Evolutionary conservation across 306 rosid species (phyloP).

Genomic region (Benincasa hispida): DNA sequence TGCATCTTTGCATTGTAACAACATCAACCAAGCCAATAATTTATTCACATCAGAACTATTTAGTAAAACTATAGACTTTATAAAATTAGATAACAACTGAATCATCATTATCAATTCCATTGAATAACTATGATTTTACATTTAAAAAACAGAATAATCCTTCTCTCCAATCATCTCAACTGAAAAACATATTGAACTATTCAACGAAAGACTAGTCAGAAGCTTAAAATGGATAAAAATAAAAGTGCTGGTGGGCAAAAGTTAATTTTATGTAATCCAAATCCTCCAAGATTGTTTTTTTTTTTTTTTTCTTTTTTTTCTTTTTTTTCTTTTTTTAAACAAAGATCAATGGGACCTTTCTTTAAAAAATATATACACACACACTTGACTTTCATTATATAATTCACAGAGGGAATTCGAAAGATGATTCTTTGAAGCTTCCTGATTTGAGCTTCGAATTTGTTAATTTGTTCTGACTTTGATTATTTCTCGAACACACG

Average conservation of each 20-base stretch:
- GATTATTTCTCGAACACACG: not conserved
- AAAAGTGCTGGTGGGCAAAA: no score
- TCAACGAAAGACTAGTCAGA: no score
- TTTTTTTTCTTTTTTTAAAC: no score
- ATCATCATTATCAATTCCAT: not conserved
- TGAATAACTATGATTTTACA: not conserved
- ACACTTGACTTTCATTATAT: not conserved
- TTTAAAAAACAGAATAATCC: not conserved
- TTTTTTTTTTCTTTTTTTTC: no score
- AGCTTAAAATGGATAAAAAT: no score
- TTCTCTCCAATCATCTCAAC: not conserved
- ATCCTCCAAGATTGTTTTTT: no score
- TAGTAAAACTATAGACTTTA: not conserved
- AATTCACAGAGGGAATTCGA: not conserved
- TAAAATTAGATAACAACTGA: not conserved
- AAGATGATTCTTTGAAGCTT: not conserved
- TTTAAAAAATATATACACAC: no score
- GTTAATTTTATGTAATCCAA: not conserved
- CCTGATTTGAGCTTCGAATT: not conserved
- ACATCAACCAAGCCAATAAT: not conserved
- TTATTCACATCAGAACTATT: not conserved
- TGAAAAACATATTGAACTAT: not conserved
- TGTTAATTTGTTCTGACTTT: not conserved
- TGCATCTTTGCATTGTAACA: not conserved
- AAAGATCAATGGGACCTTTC: no score